Conservation (phyloP, 2,329 filamentous ascomycete species). For the Aspergillus neoniger region DNA sequence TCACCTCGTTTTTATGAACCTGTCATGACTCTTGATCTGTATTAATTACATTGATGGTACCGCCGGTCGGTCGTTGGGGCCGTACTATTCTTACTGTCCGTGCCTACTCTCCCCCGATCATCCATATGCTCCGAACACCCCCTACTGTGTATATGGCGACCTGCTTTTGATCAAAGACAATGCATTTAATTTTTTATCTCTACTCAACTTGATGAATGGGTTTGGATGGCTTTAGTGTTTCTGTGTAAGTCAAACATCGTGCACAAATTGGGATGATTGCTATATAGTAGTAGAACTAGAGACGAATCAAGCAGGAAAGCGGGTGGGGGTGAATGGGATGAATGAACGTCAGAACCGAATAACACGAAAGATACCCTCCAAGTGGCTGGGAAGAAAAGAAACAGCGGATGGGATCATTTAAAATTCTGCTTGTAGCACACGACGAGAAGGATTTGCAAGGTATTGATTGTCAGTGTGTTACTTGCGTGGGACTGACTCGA, state of each 20-base stretch:
- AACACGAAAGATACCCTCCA: background rate
- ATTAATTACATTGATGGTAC: background rate
- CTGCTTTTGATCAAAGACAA: background rate
- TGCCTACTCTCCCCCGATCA: background rate
- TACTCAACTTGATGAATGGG: too few species aligned
- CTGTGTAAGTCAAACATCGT: too few species aligned
- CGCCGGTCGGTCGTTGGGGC: background rate
- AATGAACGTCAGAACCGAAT: background rate
- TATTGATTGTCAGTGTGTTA: background rate
- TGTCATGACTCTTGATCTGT: constrained; percentile 5
- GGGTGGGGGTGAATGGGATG: background rate
- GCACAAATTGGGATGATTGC: too few species aligned
- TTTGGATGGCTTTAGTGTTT: too few species aligned
- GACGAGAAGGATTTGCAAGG: background rate
- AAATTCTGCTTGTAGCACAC: background rate
- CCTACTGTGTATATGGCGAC: background rate
- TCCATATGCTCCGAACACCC: background rate
- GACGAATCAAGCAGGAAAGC: too few species aligned
- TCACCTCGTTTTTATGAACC: constrained; percentile 5
- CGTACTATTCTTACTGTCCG: background rate
- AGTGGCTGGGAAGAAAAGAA: background rate
- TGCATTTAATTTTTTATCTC: background rate
- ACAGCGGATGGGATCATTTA: background rate
- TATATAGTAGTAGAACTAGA: too few species aligned
- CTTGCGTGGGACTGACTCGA: background rate